Conservation (phyloP, 495 filamentous ascomycete species). For the Alectoria sarmentosa region DNA sequence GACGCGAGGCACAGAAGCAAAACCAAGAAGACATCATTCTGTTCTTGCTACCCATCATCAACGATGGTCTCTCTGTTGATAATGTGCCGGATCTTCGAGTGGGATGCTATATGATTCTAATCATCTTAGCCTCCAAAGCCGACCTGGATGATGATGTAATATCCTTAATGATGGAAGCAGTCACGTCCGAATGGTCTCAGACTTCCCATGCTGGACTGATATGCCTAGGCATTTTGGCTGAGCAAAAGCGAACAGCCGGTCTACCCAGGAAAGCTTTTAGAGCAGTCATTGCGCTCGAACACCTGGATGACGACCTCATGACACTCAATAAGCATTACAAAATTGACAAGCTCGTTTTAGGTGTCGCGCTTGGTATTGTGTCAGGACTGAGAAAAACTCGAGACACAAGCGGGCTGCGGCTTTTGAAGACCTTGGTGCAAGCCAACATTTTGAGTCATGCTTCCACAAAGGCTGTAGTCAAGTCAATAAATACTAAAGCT, state of each 20-base stretch:
- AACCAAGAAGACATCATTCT: conserved; percentile 74
- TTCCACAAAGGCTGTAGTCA: conserved; percentile 54
- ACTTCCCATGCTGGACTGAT: conserved; percentile 67
- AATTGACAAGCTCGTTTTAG: conserved; percentile 66
- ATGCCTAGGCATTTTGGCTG: conserved; percentile 71
- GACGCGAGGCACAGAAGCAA: conserved; percentile 55
- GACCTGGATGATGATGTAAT: conserved; percentile 66
- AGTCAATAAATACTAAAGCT: conserved; percentile 44
- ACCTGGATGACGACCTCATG: conserved; percentile 49
- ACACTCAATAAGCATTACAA: conserved; percentile 57
- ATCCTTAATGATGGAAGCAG: conserved; percentile 75
- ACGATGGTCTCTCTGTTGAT: conserved; percentile 65
- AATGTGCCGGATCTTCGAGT: conserved; percentile 68
- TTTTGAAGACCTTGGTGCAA: conserved; percentile 56
- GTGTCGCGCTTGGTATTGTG: conserved; percentile 59
- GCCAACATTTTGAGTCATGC: conserved; percentile 52
- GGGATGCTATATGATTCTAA: conserved; percentile 83
- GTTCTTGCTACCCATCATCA: conserved; percentile 65
- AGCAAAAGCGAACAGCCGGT: conserved; percentile 52
- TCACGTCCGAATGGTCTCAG: conserved; percentile 64
- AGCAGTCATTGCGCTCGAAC: conserved; percentile 56
- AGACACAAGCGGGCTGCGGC: conserved; percentile 45
- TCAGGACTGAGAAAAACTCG: conserved; percentile 56
- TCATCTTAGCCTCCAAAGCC: conserved; percentile 75
- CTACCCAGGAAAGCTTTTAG: conserved; percentile 63